Base-by-base conservation (phyloP, 2,329 filamentous ascomycete species). In the Penicillium hordei region DNA sequence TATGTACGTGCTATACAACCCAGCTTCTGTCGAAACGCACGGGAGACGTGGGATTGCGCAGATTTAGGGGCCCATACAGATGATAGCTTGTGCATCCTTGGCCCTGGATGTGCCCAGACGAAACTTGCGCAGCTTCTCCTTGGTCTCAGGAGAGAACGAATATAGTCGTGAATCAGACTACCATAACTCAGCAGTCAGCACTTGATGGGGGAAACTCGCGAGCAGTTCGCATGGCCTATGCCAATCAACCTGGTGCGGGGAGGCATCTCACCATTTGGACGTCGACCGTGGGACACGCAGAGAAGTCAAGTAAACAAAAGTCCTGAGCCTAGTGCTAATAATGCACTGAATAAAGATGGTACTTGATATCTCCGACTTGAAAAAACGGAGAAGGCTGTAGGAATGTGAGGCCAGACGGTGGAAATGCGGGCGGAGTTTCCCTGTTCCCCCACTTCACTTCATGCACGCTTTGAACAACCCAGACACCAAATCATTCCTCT, bases 81-180 rank as follows among this genome's bases (percentile, higher is more conserved):
- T 96, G 61, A 95, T 87, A 60, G 93, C 94, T 79, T 97, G 91
- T 0, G 93, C 89, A 46, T 89, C 87, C 72, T 89, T 93, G 52
- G 91, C 87, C 64, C 94, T 83, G 34, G 93, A 97, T 2, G 94
- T 97, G 27, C 89, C 86, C 29, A 99, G 83, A 50, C 94, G 90
- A 80, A 99, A 99, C 78, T 97, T 97, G 76, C 91, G 89, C 65
- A 99, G 85, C 71, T 93, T 88, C 65, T 92, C 87, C 78, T 89
- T 94, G 45, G 91, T 96, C 78, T 94, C 91, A 63, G 87, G 85
- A 33, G 92, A 95, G 84, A 97, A 96, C 59, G 90, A 91, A 80
- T 96, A 97, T 62, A 97, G 84, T 67, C 92, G 84, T 61, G 91
- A 87, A 81, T 97, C 93, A 72, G 93, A 95, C 69, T 87, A n/a